phyloP scores from a whole-genome alignment of 2,329 filamentous ascomycete species.

The Knufia fluminis region DNA sequence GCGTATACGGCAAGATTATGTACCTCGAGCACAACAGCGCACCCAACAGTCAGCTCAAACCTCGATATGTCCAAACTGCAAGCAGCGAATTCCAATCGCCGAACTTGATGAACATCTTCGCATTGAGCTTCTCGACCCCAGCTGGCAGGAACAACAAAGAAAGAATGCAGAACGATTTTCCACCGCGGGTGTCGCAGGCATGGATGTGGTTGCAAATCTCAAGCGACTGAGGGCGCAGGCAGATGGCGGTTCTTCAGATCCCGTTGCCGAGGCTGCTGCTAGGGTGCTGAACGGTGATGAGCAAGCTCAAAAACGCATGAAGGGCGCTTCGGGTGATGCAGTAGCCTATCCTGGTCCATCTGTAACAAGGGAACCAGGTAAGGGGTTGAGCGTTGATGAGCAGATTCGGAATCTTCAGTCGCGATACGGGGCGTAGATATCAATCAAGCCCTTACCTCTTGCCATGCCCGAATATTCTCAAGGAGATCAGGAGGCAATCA shows the following conservation, averaged over 20 bases:
- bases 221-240: slow-evolving; percentile 84
- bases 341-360: slow-evolving; percentile 24
- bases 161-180: slow-evolving; percentile 77
- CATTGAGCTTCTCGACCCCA: slow-evolving; percentile 86
- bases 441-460: background rate
- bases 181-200: slow-evolving; percentile 76
- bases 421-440: slow-evolving; percentile 3
- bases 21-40: slow-evolving; percentile 67
- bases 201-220: slow-evolving; percentile 84
- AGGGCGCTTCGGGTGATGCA: slow-evolving; percentile 29
- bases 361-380: slow-evolving; percentile 14
- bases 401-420: slow-evolving; percentile 62
- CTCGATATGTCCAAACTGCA: slow-evolving; percentile 84
- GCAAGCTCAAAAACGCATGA: slow-evolving; percentile 65
- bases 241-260: slow-evolving; percentile 65
- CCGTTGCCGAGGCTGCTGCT: slow-evolving; percentile 25
- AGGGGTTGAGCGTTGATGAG: slow-evolving; percentile 65
- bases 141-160: slow-evolving; percentile 91
- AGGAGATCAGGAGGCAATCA: too few species aligned
- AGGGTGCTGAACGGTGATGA: slow-evolving; percentile 59
- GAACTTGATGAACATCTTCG: slow-evolving; percentile 90
- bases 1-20: slow-evolving; percentile 90
- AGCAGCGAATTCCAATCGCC: slow-evolving; percentile 74
- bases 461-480: too few species aligned
- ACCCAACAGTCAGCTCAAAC: slow-evolving; percentile 56